phyloP scores from a whole-genome alignment of 2,329 filamentous ascomycete species.

The Exophiala calicioides region DNA sequence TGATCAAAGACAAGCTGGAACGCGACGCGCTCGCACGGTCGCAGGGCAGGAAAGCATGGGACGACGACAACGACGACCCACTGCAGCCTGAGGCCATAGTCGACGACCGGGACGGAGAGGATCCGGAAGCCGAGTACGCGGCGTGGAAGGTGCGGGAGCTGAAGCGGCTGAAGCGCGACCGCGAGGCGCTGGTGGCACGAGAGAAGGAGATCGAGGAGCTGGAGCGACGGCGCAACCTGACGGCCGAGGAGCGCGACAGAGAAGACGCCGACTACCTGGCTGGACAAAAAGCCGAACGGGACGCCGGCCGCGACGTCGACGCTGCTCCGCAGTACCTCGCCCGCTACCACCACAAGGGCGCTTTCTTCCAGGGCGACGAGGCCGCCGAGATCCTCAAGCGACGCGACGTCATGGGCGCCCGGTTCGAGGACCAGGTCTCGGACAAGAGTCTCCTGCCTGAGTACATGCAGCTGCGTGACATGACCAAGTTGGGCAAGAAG shows the following conservation, averaged over 20 bases:
- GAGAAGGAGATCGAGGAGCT: conserved; percentile 87
- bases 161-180: conserved; percentile 80
- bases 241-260: conserved; percentile 77
- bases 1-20: conserved; percentile 86
- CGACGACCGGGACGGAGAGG: conserved; percentile 83
- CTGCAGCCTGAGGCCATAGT: conserved; percentile 71
- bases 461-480: conserved; percentile 88
- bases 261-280: conserved; percentile 81
- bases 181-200: conserved; percentile 77
- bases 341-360: conserved; percentile 94
- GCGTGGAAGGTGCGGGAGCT: conserved; percentile 95
- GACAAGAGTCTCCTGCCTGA: conserved; percentile 83
- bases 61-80: conserved; percentile 68
- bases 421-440: conserved; percentile 78
- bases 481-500: conserved; percentile 91
- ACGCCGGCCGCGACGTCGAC: conserved; percentile 70
- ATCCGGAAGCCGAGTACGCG: conserved; percentile 83
- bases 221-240: conserved; percentile 83
- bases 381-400: conserved; percentile 73
- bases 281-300: conserved; percentile 74
- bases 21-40: conserved; percentile 75
- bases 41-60: conserved; percentile 82
- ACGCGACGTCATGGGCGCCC: conserved; percentile 81
- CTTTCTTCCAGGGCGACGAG: conserved; percentile 86
- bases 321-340: conserved; percentile 89